Evolutionary conservation across 2,329 filamentous ascomycete species (phyloP), one percentile per base, ranked within the genome.

Genomic region (Penicillium capsulatum): DNA sequence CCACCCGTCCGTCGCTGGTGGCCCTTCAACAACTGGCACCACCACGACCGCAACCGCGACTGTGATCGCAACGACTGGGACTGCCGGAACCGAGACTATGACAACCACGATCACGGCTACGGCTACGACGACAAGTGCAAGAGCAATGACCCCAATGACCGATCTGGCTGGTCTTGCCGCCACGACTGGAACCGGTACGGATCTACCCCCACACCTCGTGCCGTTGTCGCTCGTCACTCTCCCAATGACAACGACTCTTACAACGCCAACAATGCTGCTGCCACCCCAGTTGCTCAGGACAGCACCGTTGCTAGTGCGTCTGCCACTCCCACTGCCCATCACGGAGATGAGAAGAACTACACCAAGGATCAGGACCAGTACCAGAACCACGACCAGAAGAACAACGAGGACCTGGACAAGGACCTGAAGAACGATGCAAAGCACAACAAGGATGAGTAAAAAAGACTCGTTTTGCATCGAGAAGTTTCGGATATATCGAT

Each of bases 351-450:
- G 41, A 7, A 44, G 9, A 34, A 46, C 39, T 50, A 57, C 22
- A 38, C 42, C 15, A 27, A 50, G 22, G 49, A 53, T 24, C 36
- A 36, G 3, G 27, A 42, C 37, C 30, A 22, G 20, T 10, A 37
- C 34, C 27, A 29, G 26, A 36, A 41, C 38, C 9, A 38, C 29
- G n/a, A 42, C 31, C 8, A 34, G 13, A 24, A 13, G n/a, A 13
- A 34, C 6, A 33, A 31, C 10, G 26, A 42, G 20, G 17, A 37
- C 11, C 11, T 44, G 14, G 11, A 44, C 11, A 29, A 44, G 17
- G 17, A 37, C 17, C 34, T 42, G 33, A 29, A 22, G 19, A 22
- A 22, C 19, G 19, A 22, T 22, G 19, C 5, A 28, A 30, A 7
- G 16, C 8, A 28, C 13, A n/a, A n/a, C n/a, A n/a, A n/a, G n/a